These are phyloP conservation scores for Podosphaera fusca DNA, from an alignment of 2,329 filamentous ascomycete genomes.

Conservation along the genomic window DNA sequence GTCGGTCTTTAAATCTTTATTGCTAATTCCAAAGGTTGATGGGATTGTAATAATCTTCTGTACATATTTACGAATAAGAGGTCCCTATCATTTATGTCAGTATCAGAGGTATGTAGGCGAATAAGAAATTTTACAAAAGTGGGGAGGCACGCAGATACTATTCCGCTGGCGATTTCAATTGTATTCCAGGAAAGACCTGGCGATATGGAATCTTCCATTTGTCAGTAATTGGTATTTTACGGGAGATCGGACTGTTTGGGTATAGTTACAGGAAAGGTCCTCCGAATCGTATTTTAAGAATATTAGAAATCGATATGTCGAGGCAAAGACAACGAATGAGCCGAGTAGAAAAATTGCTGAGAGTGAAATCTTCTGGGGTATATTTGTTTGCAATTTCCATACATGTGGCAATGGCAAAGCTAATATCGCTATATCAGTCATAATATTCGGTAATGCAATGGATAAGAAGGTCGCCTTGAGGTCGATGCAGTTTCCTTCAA, in stretches of 20 bases:
- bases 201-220: background rate
- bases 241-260: too few species aligned
- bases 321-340: background rate
- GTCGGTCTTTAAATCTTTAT: too few species aligned
- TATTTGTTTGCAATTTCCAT: slow-evolving; percentile 12
- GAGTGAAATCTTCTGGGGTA: slow-evolving; percentile 1
- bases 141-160: slow-evolving; percentile 1
- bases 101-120: background rate
- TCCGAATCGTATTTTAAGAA: background rate
- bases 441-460: slow-evolving; percentile 20
- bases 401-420: slow-evolving; percentile 14
- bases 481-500: background rate
- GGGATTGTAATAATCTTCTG: too few species aligned
- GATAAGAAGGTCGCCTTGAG: slow-evolving; percentile 16
- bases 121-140: background rate
- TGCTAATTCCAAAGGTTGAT: too few species aligned
- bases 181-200: background rate
- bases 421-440: slow-evolving; percentile 18
- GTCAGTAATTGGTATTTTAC: background rate
- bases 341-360: background rate
- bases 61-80: too few species aligned
- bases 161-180: background rate
- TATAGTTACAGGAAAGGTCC: background rate
- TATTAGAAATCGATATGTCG: background rate
- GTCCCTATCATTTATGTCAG: too few species aligned